Percentiles rank a stretch among this genome's conserved stretches.
phyloP scores from a whole-genome alignment of 73 alveolate genomes.

The Paramecium biaurelia region DNA sequence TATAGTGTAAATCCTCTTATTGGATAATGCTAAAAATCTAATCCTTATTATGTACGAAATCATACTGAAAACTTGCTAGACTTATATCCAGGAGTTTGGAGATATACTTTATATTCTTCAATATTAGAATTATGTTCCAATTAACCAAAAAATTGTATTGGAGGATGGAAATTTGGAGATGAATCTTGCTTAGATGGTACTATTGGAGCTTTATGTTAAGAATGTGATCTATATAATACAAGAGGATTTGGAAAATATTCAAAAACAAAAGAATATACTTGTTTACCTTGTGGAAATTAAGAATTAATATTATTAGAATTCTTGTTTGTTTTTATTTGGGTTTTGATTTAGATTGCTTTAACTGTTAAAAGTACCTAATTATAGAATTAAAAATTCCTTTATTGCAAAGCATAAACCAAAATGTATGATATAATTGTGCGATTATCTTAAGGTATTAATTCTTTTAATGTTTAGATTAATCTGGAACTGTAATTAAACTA shows the following conservation, averaged over 20 bases:
- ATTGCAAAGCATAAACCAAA: background rate
- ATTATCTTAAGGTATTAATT: background rate
- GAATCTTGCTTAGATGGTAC: background rate
- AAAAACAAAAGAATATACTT: background rate
- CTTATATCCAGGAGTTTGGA: conserved; percentile 18
- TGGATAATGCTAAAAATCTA: background rate
- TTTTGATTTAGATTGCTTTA: background rate
- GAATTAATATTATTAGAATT: background rate
- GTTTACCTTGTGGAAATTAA: conserved; percentile 10
- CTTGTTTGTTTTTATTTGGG: background rate
- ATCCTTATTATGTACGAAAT: background rate
- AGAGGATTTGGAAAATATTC: conserved; percentile 4
- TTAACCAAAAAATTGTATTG: conserved; percentile 6
- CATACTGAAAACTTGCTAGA: background rate
- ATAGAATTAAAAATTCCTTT: background rate
- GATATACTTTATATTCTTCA: background rate
- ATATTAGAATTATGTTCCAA: background rate
- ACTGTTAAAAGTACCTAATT: background rate
- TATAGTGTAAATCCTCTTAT: background rate
- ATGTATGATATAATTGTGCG: background rate
- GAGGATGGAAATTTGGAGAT: conserved; percentile 40
- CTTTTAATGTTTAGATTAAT: background rate
- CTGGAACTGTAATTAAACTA: background rate
- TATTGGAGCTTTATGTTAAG: background rate
- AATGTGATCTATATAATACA: background rate